Evolutionary conservation across 495 filamentous ascomycete species (phyloP).

Genomic region (Penicillium maclennaniae): DNA sequence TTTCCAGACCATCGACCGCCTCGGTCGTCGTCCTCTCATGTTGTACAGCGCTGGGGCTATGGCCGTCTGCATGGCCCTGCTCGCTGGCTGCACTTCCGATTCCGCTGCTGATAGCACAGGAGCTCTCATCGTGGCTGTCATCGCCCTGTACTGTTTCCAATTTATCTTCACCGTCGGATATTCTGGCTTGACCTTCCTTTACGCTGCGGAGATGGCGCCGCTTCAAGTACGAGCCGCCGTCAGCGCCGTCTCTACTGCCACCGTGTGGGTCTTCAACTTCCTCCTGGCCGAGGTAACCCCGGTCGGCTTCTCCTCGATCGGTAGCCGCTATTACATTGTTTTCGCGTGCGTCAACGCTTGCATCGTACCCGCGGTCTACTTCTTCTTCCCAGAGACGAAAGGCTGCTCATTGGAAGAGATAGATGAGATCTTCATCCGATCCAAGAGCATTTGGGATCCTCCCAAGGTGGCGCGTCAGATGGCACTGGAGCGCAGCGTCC

Average conservation of each 20-base stretch:
- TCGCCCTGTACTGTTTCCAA: constrained; percentile 40
- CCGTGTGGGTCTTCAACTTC: constrained; percentile 59
- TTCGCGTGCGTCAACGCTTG: constrained; percentile 45
- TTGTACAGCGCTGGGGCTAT: constrained; percentile 51
- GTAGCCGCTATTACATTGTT: constrained; percentile 47
- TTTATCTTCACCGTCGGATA: constrained; percentile 52
- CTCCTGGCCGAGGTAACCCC: constrained; percentile 43
- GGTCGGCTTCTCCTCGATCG: constrained; percentile 42
- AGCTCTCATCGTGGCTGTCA: constrained; percentile 39
- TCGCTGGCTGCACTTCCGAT: constrained; percentile 44
- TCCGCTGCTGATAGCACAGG: constrained; percentile 23
- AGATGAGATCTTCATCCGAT: constrained; percentile 59
- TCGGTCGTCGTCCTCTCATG: constrained; percentile 67
- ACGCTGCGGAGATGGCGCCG: constrained; percentile 62
- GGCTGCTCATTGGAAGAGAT: constrained; percentile 68
- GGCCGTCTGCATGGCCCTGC: constrained; percentile 58
- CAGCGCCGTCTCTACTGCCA: constrained; percentile 59
- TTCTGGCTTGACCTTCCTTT: constrained; percentile 65
- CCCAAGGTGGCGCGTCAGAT: constrained; percentile 22
- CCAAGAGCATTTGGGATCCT: constrained; percentile 28
- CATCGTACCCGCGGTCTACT: constrained; percentile 49
- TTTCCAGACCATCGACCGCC: constrained; percentile 74
- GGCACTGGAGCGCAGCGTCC: constrained; percentile 6
- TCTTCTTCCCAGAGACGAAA: constrained; percentile 56
- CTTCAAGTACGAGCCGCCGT: constrained; percentile 62